Percentiles rank a stretch among this genome's conserved stretches.
These are phyloP conservation scores for Lactarius psammicola DNA, from an alignment of 768 basidiomycete genomes.

Conservation along the genomic window DNA sequence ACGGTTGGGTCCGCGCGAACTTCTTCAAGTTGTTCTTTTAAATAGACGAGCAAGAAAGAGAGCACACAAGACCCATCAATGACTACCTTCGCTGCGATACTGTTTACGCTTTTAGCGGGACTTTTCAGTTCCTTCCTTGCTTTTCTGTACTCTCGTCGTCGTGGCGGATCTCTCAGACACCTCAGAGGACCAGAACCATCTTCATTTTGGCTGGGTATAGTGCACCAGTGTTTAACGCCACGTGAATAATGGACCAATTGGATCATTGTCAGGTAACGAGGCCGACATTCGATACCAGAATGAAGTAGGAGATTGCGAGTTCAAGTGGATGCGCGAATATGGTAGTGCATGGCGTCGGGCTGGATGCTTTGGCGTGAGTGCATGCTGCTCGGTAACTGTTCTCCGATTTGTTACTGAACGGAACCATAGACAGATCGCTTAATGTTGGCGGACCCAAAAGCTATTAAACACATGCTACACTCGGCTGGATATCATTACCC, in stretches of 20 bases:
- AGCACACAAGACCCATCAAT: neutral
- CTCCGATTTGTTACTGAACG: slow-evolving; percentile 12
- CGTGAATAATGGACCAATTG: neutral
- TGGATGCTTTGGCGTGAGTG: slow-evolving; percentile 29
- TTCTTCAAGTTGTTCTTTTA: neutral
- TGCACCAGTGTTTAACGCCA: neutral
- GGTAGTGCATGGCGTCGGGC: slow-evolving; percentile 30
- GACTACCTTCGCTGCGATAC: neutral
- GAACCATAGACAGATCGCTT: slow-evolving; percentile 11
- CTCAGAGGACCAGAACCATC: neutral
- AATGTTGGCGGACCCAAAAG: slow-evolving; percentile 23
- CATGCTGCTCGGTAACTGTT: neutral
- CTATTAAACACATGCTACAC: slow-evolving; percentile 33
- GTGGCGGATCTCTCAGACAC: neutral
- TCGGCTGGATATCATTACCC: slow-evolving; percentile 33
- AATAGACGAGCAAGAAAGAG: neutral
- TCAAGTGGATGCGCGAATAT: slow-evolving; percentile 29
- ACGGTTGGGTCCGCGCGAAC: neutral
- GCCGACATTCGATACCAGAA: neutral
- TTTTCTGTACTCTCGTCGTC: neutral
- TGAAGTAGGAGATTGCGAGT: slow-evolving; percentile 30
- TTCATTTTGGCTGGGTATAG: neutral
- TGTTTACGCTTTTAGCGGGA: neutral
- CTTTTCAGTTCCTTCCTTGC: neutral
- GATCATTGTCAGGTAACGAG: neutral